Base-by-base conservation (phyloP, 495 filamentous ascomycete genomes). In the Daldinia vernicosa region DNA sequence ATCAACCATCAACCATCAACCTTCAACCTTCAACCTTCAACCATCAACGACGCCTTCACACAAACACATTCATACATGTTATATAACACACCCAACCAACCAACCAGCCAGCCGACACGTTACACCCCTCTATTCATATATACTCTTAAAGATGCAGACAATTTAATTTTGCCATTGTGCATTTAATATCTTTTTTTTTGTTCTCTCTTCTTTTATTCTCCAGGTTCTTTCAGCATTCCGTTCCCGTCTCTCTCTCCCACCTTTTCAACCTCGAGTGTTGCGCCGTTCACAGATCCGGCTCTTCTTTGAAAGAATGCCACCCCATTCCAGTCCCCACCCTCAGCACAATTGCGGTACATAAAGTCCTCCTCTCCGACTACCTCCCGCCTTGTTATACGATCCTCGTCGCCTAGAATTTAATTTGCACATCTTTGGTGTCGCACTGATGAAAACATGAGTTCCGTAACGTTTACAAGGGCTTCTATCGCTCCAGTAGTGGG, bases 141-240 rank as follows among this genome's bases (percentile, higher is more conserved):
- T 45, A 64, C 61, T 65, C 30, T 22, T 47, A 35, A 14, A 53
- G 30, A 35, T 35, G 12, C 30, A 15, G 14, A 26, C 52, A 66
- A 17, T 40, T n/a, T 43, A 43, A 28, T 60, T 43, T 45, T 55
- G 28, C 57, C 27, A 55, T 61, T 61, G 64, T 61, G 22, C 30
- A 59, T 59, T 26, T 14, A 43, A 30, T 51, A n/a, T n/a, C 32
- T 50, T 40, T 26, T 47, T 35, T 6, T 6, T 30, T 27, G 4
- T 50, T 47, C 57, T 65, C 60, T 28, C 63, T 59, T 70, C 43
- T 67, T 37, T 53, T 24, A 43, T 68, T 54, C 69, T 53, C 37
- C 40, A n/a, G 35, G 24, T 63, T 59, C 66, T 67, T 76, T 74
- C 54, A 72, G 51, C 65, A 65, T 77, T 72, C 73, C 75, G 73